Percentiles rank a stretch among this genome's conserved stretches.
Evolutionary conservation across 106 monocot species (phyloP).

Genomic region (Phalaenopsis equestris): DNA sequence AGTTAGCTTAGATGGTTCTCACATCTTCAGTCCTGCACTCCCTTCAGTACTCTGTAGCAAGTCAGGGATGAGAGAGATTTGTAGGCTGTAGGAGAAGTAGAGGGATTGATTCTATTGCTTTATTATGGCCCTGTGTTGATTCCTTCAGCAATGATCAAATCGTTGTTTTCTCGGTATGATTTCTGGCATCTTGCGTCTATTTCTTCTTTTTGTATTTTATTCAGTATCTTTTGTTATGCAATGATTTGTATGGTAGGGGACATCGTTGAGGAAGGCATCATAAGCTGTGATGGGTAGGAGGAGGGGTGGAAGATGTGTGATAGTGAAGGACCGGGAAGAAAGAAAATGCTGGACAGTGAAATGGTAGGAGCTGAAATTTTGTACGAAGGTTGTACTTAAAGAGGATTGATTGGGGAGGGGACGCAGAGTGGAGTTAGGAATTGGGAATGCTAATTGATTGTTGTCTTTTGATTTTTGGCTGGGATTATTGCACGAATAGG

Average conservation of each 20-base stretch:
- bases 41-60: background rate
- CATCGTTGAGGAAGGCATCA: too few species aligned
- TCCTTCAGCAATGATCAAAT: background rate
- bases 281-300: background rate
- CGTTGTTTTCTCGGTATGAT: background rate
- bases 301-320: background rate
- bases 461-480: too few species aligned
- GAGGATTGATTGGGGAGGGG: too few species aligned
- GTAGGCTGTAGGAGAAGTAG: background rate
- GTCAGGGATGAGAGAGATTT: background rate
- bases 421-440: too few species aligned
- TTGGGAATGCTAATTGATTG: too few species aligned
- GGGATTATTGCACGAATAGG: too few species aligned
- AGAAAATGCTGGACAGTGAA: background rate
- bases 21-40: background rate
- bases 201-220: background rate
- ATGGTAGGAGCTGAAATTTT: background rate
- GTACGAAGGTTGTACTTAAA: background rate
- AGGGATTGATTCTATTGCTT: background rate
- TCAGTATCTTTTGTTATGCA: background rate
- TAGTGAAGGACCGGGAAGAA: background rate
- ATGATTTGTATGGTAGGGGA: too few species aligned
- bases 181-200: background rate
- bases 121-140: background rate
- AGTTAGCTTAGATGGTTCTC: background rate